Evolutionary conservation across 805 yeast genomes (phyloP).

Genomic region (Pichia gijzeniarum): DNA sequence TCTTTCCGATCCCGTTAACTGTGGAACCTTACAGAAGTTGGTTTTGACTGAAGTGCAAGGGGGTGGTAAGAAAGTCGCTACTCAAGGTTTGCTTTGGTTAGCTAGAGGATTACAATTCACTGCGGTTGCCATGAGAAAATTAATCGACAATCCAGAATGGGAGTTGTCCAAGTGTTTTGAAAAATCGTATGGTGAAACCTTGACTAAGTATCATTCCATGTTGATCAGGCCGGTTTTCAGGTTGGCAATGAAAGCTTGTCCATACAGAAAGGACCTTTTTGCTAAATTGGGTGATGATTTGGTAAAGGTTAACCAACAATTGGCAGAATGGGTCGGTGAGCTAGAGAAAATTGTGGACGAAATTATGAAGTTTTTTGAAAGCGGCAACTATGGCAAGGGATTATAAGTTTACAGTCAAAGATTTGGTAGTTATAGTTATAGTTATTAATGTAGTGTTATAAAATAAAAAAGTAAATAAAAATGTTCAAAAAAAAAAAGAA

Average conservation of each 20-base stretch:
- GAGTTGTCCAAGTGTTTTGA: slow-evolving; percentile 78
- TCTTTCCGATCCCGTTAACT: slow-evolving; percentile 54
- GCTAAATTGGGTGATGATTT: slow-evolving; percentile 74
- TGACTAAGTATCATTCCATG: slow-evolving; percentile 76
- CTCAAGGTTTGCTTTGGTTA: slow-evolving; percentile 88
- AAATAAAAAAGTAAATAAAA: neutral
- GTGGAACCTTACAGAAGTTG: slow-evolving; percentile 70
- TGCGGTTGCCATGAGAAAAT: slow-evolving; percentile 82
- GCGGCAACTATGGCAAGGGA: slow-evolving; percentile 87
- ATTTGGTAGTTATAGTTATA: slow-evolving; percentile 5
- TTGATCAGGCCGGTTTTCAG: slow-evolving; percentile 81
- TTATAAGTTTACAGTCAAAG: slow-evolving; percentile 34
- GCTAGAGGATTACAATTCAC: slow-evolving; percentile 83
- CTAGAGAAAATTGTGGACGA: slow-evolving; percentile 67
- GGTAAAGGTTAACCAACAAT: slow-evolving; percentile 57
- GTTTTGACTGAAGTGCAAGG: slow-evolving; percentile 65
- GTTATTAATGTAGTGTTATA: slow-evolving; percentile 7
- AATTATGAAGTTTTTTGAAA: slow-evolving; percentile 67
- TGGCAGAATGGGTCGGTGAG: slow-evolving; percentile 68
- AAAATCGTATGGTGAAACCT: slow-evolving; percentile 75
- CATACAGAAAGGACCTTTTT: slow-evolving; percentile 81
- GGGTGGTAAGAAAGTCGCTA: slow-evolving; percentile 62
- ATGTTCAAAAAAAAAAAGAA: no score
- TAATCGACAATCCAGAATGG: slow-evolving; percentile 51
- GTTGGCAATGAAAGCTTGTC: slow-evolving; percentile 93